Conservation (phyloP, 805 yeast species). For the Spencermartinsiella europaea region DNA sequence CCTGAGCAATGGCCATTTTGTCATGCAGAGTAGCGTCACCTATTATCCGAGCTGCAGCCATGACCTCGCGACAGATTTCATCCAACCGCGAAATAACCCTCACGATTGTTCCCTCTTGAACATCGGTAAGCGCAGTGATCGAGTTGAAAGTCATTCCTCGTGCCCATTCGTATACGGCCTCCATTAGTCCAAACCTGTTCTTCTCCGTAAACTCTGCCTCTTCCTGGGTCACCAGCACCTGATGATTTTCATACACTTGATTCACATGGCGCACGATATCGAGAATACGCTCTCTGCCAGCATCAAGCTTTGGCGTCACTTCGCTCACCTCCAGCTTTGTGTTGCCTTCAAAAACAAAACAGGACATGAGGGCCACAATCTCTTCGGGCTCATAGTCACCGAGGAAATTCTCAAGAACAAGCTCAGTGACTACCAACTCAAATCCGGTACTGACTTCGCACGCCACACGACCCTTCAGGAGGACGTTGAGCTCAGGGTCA, state of each 20-base stretch:
- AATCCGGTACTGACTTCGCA: conserved; percentile 78
- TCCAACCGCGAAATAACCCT: conserved; percentile 91
- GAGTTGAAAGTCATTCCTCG: conserved; percentile 87
- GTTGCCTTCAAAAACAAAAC: conserved; percentile 89
- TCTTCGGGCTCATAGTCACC: conserved; percentile 94
- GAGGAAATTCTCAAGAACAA: conserved; percentile 83
- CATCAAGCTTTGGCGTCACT: conserved; percentile 76
- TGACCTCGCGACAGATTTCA: conserved; percentile 92
- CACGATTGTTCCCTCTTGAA: conserved; percentile 95
- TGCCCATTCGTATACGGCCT: conserved; percentile 98
- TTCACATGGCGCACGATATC: conserved; percentile 64
- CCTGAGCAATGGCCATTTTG: conserved; percentile 90
- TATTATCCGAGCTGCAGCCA: conserved; percentile 86
- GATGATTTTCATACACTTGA: conserved; percentile 56
- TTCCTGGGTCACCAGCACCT: conserved; percentile 72
- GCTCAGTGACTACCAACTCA: conserved; percentile 84
- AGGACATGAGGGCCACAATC: conserved; percentile 89
- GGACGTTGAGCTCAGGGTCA: conserved; percentile 66
- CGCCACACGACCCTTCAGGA: conserved; percentile 84
- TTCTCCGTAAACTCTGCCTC: conserved; percentile 80
- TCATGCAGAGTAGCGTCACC: conserved; percentile 89
- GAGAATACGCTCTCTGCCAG: conserved; percentile 52
- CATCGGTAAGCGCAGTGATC: conserved; percentile 81
- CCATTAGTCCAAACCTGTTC: conserved; percentile 83
- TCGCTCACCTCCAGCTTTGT: conserved; percentile 64